phyloP scores from a whole-genome alignment of 805 yeast genomes.

The Saccharomyces mikatae region DNA sequence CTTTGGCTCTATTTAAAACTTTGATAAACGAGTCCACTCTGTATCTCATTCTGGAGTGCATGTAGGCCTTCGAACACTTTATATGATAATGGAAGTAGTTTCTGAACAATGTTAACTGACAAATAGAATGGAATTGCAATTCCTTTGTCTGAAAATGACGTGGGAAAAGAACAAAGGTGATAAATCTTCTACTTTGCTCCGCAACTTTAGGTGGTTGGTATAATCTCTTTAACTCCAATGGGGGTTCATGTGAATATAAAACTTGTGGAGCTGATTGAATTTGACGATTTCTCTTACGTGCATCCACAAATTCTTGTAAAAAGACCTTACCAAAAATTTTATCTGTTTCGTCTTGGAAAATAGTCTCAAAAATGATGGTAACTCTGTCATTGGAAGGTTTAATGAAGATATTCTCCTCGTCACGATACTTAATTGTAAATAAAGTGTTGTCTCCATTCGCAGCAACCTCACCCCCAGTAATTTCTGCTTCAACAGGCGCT shows the following conservation, averaged over 20 bases:
- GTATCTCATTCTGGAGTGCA: constrained; percentile 97
- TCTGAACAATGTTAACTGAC: constrained; percentile 86
- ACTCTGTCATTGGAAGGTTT: constrained; percentile 93
- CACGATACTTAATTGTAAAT: constrained; percentile 67
- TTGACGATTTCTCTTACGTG: constrained; percentile 84
- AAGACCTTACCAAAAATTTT: constrained; percentile 83
- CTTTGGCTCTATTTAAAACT: constrained; percentile 92
- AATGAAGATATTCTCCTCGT: constrained; percentile 83
- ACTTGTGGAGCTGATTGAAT: constrained; percentile 99
- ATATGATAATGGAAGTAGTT: constrained; percentile 98
- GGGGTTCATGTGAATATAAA: constrained; percentile 88
- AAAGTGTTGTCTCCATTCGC: constrained; percentile 20
- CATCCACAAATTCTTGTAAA: constrained; percentile 90
- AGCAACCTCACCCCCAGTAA: constrained; percentile 15
- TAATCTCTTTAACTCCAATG: constrained; percentile 59
- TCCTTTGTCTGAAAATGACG: constrained; percentile 71
- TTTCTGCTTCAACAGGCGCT: constrained; percentile 22
- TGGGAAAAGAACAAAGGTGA: constrained; percentile 72
- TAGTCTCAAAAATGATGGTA: constrained; percentile 89
- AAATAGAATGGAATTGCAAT: constrained; percentile 39
- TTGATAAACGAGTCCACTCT: constrained; percentile 90
- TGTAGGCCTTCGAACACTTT: constrained; percentile 94
- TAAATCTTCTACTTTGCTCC: constrained; percentile 37
- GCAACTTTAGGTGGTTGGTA: constrained; percentile 23
- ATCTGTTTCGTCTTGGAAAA: constrained; percentile 95